These are phyloP conservation scores for Cupressus sempervirens DNA, from an alignment of 75 land plant genomes.

Conservation along the genomic window DNA sequence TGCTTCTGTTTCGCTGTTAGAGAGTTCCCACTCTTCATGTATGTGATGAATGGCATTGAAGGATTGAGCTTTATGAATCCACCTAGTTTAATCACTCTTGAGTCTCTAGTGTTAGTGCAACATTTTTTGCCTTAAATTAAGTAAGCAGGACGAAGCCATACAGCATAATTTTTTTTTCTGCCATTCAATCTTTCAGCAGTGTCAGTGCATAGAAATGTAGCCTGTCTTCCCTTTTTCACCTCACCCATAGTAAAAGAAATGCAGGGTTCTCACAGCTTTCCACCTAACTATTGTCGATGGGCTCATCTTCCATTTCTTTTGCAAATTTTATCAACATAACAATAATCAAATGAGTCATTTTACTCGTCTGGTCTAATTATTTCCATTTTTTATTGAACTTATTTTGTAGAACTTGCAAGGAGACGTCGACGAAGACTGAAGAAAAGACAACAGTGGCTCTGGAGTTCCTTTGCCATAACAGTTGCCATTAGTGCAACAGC, in stretches of 20 bases:
- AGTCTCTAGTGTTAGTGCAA: no score
- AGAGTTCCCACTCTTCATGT: not conserved
- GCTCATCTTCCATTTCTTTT: not conserved
- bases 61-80: not conserved
- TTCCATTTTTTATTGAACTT: not conserved
- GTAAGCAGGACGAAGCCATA: not conserved
- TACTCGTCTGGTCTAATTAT: not conserved
- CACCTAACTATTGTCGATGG: not conserved
- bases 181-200: not conserved
- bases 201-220: not conserved
- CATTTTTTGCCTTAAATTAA: no score
- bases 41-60: not conserved
- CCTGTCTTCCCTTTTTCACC: not conserved
- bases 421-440: slow-evolving; percentile 42
- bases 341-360: not conserved
- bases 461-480: slow-evolving; percentile 49
- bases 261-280: not conserved
- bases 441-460: slow-evolving; percentile 60
- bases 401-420: slow-evolving; percentile 54
- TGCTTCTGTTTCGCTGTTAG: not conserved
- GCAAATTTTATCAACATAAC: not conserved
- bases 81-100: no score
- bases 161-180: not conserved
- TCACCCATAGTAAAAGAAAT: not conserved
- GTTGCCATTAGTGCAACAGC: slow-evolving; percentile 59